Evolutionary conservation across 208 protist genomes (phyloP).

Genomic region (Cochliopodium minus): DNA sequence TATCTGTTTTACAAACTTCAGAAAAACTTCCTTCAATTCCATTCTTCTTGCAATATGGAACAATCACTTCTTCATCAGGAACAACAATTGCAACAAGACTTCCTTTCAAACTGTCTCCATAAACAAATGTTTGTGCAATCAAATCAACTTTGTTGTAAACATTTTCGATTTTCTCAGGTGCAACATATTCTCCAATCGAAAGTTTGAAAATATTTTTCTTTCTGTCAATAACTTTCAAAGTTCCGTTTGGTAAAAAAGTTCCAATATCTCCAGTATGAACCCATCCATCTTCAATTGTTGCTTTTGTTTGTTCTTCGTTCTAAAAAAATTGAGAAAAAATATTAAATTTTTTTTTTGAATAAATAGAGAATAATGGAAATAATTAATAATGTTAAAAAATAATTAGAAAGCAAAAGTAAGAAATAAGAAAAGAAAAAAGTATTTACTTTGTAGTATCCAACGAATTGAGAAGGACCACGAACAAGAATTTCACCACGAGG

Average conservation of each 20-base stretch:
- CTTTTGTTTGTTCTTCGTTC: slow-evolving; percentile 16
- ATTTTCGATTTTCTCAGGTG: slow-evolving; percentile 2
- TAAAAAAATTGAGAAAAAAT: slow-evolving; percentile 7
- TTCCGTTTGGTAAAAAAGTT: slow-evolving; percentile 20
- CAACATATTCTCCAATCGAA: slow-evolving; percentile 1
- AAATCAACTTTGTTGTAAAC: not conserved
- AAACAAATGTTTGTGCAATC: not conserved
- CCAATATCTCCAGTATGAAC: slow-evolving; percentile 61
- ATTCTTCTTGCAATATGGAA: not conserved
- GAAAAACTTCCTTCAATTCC: not conserved
- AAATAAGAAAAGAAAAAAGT: slow-evolving; percentile 29
- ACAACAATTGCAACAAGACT: not conserved
- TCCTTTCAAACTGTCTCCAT: not conserved
- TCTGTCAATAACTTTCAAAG: slow-evolving; percentile 54
- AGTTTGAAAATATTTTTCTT: slow-evolving; percentile 63
- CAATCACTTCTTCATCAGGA: not conserved
- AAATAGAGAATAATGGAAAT: slow-evolving; percentile 6
- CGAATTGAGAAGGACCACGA: slow-evolving; percentile 35
- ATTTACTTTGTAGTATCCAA: slow-evolving; percentile 50
- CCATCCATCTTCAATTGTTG: slow-evolving; percentile 48
- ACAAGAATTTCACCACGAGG: slow-evolving; percentile 40
- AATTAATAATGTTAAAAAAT: slow-evolving; percentile 7
- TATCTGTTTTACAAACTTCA: not conserved
- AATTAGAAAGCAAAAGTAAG: too few species aligned
- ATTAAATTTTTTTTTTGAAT: not conserved